Conservation (phyloP, 2,329 filamentous ascomycete genomes). For the Neopestalotiopsis clavispora region DNA sequence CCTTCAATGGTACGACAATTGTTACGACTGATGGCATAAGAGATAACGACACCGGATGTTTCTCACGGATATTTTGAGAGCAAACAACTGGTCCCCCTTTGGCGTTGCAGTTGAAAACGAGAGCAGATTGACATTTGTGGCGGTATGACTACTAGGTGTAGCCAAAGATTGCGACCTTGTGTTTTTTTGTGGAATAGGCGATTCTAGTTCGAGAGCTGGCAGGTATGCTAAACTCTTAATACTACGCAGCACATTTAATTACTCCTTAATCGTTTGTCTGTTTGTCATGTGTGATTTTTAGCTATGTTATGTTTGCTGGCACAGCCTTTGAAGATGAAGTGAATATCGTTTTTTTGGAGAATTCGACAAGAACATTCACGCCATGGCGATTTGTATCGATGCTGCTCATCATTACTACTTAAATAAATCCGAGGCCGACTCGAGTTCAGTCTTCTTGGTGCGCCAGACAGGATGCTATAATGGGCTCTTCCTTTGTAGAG, state of each 20-base stretch:
- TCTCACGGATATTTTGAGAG: conserved; percentile 12
- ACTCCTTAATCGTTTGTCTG: background rate
- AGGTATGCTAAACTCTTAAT: background rate
- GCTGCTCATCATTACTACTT: too few relatives aligned
- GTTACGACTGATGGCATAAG: conserved; percentile 20
- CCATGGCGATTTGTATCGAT: too few relatives aligned
- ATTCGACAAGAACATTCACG: too few relatives aligned
- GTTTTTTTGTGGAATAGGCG: conserved; percentile 8
- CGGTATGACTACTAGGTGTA: background rate
- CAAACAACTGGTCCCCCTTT: conserved; percentile 14
- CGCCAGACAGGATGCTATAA: too few relatives aligned
- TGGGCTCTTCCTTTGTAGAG: too few relatives aligned
- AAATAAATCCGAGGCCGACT: too few relatives aligned
- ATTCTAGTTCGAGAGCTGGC: conserved; percentile 12
- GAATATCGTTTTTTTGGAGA: too few relatives aligned
- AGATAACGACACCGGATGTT: conserved; percentile 17
- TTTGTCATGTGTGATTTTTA: background rate
- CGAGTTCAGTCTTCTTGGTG: too few relatives aligned
- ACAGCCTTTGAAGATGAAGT: too few relatives aligned
- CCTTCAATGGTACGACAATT: conserved; percentile 13
- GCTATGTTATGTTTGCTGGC: background rate
- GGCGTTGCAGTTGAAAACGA: conserved; percentile 17
- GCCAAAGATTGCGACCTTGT: conserved; percentile 13
- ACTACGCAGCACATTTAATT: background rate
- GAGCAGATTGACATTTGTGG: conserved; percentile 10